A percentile compares a stretch with the other conserved stretches of the same genome.
These are phyloP conservation scores for Chrysosporium queenslandicum DNA, from an alignment of 2,329 filamentous ascomycete genomes.

Conservation along the genomic window DNA sequence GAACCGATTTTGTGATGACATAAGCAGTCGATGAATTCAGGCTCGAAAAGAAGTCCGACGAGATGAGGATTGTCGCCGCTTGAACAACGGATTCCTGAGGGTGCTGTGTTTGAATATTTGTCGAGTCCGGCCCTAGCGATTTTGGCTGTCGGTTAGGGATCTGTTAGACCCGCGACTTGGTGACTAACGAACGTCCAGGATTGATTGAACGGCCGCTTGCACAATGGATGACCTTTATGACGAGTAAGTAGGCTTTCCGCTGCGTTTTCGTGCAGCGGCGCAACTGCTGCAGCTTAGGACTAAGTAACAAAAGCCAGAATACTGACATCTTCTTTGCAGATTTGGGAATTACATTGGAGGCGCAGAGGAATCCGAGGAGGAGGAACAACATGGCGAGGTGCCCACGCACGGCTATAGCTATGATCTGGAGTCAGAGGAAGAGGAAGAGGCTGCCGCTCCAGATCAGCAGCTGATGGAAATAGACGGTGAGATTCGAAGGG, in stretches of 20 bases:
- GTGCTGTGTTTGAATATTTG: not conserved
- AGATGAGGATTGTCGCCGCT: not conserved
- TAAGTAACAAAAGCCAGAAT: conserved; percentile 18
- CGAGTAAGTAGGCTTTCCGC: conserved; percentile 49
- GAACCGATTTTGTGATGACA: not conserved
- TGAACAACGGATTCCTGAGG: not conserved
- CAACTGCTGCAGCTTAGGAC: no score
- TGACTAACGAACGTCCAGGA: no score
- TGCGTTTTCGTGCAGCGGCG: no score
- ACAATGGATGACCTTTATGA: conserved; percentile 94
- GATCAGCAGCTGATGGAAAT: conserved; percentile 89
- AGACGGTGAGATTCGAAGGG: conserved; percentile 48
- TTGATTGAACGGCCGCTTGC: conserved; percentile 6
- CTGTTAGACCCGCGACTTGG: no score
- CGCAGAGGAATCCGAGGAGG: conserved; percentile 78
- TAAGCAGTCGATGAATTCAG: not conserved
- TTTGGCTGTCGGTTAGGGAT: no score
- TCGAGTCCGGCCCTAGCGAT: not conserved
- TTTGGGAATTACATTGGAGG: conserved; percentile 99
- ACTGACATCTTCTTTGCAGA: conserved; percentile 40
- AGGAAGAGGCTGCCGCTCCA: conserved; percentile 48
- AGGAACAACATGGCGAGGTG: conserved; percentile 62
- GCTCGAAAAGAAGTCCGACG: not conserved
- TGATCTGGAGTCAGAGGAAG: conserved; percentile 58
- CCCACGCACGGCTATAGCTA: conserved; percentile 71